A percentile compares a stretch with the other conserved stretches of the same genome.
Conservation (phyloP, 345 rosid genomes). For the Boechera divaricarpa region DNA sequence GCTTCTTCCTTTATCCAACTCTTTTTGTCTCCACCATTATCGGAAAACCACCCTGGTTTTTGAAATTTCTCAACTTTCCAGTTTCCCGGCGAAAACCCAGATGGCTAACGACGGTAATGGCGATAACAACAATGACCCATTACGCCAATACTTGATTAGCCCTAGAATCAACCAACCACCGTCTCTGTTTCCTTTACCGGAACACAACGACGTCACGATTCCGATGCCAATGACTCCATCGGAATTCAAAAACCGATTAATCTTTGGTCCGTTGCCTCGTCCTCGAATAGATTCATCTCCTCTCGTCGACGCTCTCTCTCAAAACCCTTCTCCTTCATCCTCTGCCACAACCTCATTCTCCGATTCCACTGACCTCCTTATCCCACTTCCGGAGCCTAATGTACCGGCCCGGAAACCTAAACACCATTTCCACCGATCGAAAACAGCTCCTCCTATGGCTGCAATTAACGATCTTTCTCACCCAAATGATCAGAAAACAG, state of each 20-base stretch:
- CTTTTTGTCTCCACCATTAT: neutral
- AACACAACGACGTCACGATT: slow-evolving; percentile 60
- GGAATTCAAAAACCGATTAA: slow-evolving; percentile 67
- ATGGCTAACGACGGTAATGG: slow-evolving; percentile 30
- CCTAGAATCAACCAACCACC: slow-evolving; percentile 46
- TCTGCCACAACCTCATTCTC: slow-evolving; percentile 62
- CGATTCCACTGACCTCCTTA: slow-evolving; percentile 34
- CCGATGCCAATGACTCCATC: slow-evolving; percentile 73
- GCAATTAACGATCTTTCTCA: slow-evolving; percentile 56
- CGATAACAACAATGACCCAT: slow-evolving; percentile 50
- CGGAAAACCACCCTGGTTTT: slow-evolving; percentile 27
- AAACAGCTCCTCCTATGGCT: slow-evolving; percentile 86
- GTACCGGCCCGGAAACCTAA: slow-evolving; percentile 46
- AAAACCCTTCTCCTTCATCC: slow-evolving; percentile 49
- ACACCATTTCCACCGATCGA: slow-evolving; percentile 67
- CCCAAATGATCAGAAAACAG: slow-evolving; percentile 51
- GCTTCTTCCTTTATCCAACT: neutral
- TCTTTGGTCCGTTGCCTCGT: slow-evolving; percentile 63
- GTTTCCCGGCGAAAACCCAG: slow-evolving; percentile 28
- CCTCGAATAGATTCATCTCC: slow-evolving; percentile 52
- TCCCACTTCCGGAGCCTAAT: slow-evolving; percentile 46
- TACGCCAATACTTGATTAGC: slow-evolving; percentile 52
- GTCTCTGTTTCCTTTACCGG: slow-evolving; percentile 69
- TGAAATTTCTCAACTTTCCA: neutral
- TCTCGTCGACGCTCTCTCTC: slow-evolving; percentile 57